Base-by-base conservation (phyloP, 306 rosid genomes). In the Quillaja saponaria region DNA sequence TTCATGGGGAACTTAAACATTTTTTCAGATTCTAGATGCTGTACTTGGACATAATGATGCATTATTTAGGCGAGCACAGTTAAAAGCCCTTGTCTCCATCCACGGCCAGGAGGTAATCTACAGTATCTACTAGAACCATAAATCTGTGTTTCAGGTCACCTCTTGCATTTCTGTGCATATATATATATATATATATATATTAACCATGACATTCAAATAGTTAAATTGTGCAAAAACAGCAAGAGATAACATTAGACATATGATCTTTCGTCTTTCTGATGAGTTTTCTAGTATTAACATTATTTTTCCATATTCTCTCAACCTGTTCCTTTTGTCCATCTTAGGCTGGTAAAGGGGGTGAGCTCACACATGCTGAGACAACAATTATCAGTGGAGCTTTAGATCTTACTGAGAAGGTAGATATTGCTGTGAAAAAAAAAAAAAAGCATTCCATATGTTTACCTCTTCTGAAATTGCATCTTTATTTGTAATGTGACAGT, bases 291-390 rank as follows among this genome's bases (percentile, higher is more conserved):
- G 65, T 46, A 17, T 46, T 62, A 38, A 57, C 42, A 38, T 15
- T 52, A 25, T 6, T 46, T 34, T 60, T 15, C 46, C 39, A 34
- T 71, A n/a, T 21, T 57, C 59, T 13, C 17, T 19, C 67, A 55
- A 31, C 20, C 37, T 67, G 49, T 58, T 58, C 70, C 77, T 63
- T 71, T 49, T 60, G 21, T 57, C 61, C 41, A 47, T 12, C 15
- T 64, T 58, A 92, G 99, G 96, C 91, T 63, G 99, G 99, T 63
- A 88, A 92, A 75, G 99, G 99, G 6, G 99, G 99, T 33, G 99
- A 92, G 58, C 99, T 92, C 66, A 89, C 97, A 1, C 97, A 89
- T 34, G 91, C 87, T 34, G 99, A 92, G 82, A 92, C 99, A 54
- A 89, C 89, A 40, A 92, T 92, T 62, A 92, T 92, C 52, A 92